phyloP scores from a whole-genome alignment of 2,329 filamentous ascomycete species.

The Penicillium glabrum region DNA sequence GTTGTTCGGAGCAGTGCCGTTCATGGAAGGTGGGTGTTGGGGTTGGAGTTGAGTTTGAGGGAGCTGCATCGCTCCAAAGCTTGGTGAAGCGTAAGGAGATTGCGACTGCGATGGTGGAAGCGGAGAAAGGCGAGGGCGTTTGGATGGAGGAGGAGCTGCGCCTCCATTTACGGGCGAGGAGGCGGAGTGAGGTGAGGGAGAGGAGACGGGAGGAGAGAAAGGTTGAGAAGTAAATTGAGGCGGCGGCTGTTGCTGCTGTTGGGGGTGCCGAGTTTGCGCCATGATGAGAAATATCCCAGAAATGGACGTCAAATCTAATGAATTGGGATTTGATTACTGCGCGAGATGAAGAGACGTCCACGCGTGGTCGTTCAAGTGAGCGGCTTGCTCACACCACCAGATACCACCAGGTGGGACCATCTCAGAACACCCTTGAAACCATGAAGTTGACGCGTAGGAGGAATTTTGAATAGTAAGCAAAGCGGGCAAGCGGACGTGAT shows the following conservation, averaged over 20 bases:
- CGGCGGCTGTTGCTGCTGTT: slow-evolving; percentile 30
- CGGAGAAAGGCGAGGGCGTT: slow-evolving; percentile 70
- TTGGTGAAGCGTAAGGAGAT: slow-evolving; percentile 63
- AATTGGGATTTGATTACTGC: slow-evolving; percentile 16
- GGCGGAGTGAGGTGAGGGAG: slow-evolving; percentile 60
- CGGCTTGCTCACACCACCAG: slow-evolving; percentile 39
- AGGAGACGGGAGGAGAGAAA: slow-evolving; percentile 64
- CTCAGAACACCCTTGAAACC: slow-evolving; percentile 28
- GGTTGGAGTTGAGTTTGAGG: slow-evolving; percentile 25
- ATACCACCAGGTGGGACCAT: slow-evolving; percentile 39
- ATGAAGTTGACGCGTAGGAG: slow-evolving; percentile 16
- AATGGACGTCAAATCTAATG: slow-evolving; percentile 9
- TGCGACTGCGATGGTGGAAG: slow-evolving; percentile 61
- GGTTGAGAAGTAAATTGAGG: slow-evolving; percentile 52
- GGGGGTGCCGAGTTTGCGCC: slow-evolving; percentile 57
- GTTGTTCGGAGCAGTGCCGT: slow-evolving; percentile 50
- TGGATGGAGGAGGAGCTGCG: slow-evolving; percentile 66
- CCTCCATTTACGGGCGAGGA: slow-evolving; percentile 50
- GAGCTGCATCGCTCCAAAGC: slow-evolving; percentile 51
- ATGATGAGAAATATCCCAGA: slow-evolving; percentile 39
- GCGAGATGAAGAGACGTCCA: slow-evolving; percentile 24
- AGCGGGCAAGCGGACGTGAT: slow-evolving; percentile 2
- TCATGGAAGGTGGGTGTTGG: slow-evolving; percentile 22
- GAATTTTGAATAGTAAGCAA: background rate
- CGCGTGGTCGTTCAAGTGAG: slow-evolving; percentile 36